Evolutionary conservation across 768 basidiomycete genomes (phyloP).

Genomic region (Mycena rosella): DNA sequence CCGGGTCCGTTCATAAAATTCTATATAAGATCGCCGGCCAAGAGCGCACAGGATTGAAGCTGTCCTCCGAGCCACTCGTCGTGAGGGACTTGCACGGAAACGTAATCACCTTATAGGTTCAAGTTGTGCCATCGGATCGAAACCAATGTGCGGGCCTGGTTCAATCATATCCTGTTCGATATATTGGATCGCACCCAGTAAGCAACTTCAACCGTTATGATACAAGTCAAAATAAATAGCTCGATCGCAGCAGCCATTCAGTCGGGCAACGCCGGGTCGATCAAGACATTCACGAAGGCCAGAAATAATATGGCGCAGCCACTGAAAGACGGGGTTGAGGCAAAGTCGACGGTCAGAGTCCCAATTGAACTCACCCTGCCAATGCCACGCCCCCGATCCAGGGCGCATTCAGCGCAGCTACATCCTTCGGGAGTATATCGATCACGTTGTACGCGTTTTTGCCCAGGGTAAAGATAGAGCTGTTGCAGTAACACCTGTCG

Average conservation of each 20-base stretch:
- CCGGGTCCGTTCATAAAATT: too few relatives aligned
- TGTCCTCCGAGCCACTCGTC: too few relatives aligned
- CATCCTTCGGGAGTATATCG: constrained; percentile 6
- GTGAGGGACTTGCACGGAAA: too few relatives aligned
- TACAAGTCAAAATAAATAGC: too few relatives aligned
- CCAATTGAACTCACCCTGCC: not conserved
- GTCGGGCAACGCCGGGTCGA: constrained; percentile 26
- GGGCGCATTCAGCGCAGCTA: constrained; percentile 17
- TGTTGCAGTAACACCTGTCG: constrained; percentile 42
- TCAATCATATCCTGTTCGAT: too few relatives aligned
- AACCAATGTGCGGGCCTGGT: too few relatives aligned
- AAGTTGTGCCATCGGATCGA: too few relatives aligned
- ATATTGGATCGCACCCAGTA: too few relatives aligned
- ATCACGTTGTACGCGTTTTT: constrained; percentile 40
- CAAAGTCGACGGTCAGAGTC: not conserved
- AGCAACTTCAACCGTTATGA: too few relatives aligned
- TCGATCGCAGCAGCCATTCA: not conserved
- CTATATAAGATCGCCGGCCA: too few relatives aligned
- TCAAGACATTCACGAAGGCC: constrained; percentile 25
- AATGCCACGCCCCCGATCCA: constrained; percentile 29
- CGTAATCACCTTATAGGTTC: too few relatives aligned
- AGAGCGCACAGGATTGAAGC: too few relatives aligned
- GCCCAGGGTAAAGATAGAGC: constrained; percentile 38
- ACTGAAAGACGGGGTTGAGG: not conserved
- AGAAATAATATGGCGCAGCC: constrained; percentile 27